Evolutionary conservation across 192 early-diverging fungal species (phyloP), one percentile per base, ranked within the genome.

Genomic region (Chytriomyces sp.): DNA sequence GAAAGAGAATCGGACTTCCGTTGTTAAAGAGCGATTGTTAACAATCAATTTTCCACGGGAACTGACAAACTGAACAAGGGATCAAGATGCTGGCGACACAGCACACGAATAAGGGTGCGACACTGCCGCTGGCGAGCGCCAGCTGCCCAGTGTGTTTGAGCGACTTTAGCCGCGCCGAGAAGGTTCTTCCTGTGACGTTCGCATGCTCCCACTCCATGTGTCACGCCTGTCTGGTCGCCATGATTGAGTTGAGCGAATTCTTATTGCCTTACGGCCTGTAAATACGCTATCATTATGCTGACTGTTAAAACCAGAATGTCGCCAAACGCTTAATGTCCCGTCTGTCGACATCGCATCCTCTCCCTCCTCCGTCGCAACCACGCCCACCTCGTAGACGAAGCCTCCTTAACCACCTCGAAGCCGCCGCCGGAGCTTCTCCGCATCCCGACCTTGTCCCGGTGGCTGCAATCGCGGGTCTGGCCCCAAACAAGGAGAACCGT

Each of bases 241-340:
- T 68, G 65, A 14, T 53, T 65, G 63, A 41, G 63, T 52, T 4
- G 17, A 17, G 19, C 4, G 8, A 17, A 30, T 65, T 22, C 26
- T 22, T 52, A 6, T 65, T 40, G 12, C 26, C 59, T 30, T 37
- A 2, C 17, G 10, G 32, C 2, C 17, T 14, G 7, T 22, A 19
- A 17, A 8, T 19, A 52, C 63, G 19, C 2, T 8, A 2, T 28
- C 10, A 30, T 33, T 5, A 49, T 49, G 14, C 28, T 52, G 44
- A n/a, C n/a, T n/a, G n/a, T n/a, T n/a, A n/a, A n/a, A n/a, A 17
- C n/a, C 19, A 52, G 44, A n/a, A 31, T 68, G 17, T 39, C 65
- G 30, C 65, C 65, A 12, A 68, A 68, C 30, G 65, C 65, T 25
- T 53, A 55, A 26, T 68, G 65, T 34, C 65, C 65, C 65, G 65